Conservation (phyloP, 2,329 filamentous ascomycete genomes). For the Allantophomopsis lycopodina region DNA sequence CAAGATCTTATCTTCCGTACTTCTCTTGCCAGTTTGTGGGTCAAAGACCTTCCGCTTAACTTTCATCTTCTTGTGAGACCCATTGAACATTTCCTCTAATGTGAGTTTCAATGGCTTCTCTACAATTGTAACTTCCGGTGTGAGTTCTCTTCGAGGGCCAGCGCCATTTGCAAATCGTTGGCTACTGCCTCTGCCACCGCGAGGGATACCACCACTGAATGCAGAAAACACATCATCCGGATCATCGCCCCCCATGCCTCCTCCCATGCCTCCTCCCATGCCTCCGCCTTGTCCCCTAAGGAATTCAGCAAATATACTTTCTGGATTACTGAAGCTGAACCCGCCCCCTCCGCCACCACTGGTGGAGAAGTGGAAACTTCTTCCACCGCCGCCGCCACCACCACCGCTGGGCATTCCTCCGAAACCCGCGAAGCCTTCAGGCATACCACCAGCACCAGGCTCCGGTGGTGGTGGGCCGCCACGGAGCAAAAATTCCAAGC, state of each 20-base stretch:
- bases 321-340: slow-evolving; percentile 75
- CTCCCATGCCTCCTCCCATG: slow-evolving; percentile 23
- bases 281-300: slow-evolving; percentile 41
- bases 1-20: slow-evolving; percentile 75
- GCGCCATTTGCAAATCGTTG: slow-evolving; percentile 13
- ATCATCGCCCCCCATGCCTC: slow-evolving; percentile 22
- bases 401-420: slow-evolving; percentile 32
- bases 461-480: slow-evolving; percentile 59
- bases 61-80: slow-evolving; percentile 92
- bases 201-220: slow-evolving; percentile 29
- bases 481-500: slow-evolving; percentile 80
- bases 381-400: slow-evolving; percentile 34
- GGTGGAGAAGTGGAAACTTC: slow-evolving; percentile 33
- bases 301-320: slow-evolving; percentile 78
- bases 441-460: slow-evolving; percentile 34
- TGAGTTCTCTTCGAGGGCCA: slow-evolving; percentile 29
- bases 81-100: slow-evolving; percentile 79
- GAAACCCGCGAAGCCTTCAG: slow-evolving; percentile 32
- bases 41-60: slow-evolving; percentile 97
- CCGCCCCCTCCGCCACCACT: slow-evolving; percentile 35
- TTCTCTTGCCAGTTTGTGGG: slow-evolving; percentile 63
- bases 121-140: slow-evolving; percentile 81
- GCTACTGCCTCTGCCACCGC: slow-evolving; percentile 25
- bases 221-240: slow-evolving; percentile 41
- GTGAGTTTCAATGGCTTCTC: slow-evolving; percentile 71